These are phyloP conservation scores for Exophiala sideris DNA, from an alignment of 2,329 filamentous ascomycete species.

Conservation along the genomic window DNA sequence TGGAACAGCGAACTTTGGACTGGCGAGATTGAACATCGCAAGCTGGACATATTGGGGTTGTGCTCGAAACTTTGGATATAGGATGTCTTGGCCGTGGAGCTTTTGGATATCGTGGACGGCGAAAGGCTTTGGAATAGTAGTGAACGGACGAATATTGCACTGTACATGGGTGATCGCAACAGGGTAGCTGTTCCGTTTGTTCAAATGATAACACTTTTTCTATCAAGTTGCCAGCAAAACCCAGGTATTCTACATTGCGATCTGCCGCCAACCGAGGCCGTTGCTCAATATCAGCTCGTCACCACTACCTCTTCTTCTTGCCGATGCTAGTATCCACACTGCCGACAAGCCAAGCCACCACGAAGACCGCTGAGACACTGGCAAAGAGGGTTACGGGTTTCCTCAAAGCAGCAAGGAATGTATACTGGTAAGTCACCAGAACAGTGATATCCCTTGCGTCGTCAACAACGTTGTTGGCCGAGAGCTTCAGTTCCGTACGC, in stretches of 20 bases:
- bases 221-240: background rate
- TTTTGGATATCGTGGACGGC: too few species aligned
- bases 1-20: background rate
- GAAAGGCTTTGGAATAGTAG: background rate
- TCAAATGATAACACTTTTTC: background rate
- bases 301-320: slow-evolving; percentile 39
- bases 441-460: slow-evolving; percentile 72
- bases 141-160: too few species aligned
- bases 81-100: too few species aligned
- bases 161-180: too few species aligned
- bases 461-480: slow-evolving; percentile 82
- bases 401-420: slow-evolving; percentile 68
- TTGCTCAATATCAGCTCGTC: background rate
- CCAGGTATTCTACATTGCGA: background rate
- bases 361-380: slow-evolving; percentile 71
- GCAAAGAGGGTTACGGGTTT: slow-evolving; percentile 82
- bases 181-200: background rate
- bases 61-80: too few species aligned
- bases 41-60: background rate
- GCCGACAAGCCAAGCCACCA: slow-evolving; percentile 69
- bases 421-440: slow-evolving; percentile 77
- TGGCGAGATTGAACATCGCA: background rate
- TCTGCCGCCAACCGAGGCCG: background rate
- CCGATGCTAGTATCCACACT: slow-evolving; percentile 79
- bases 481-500: slow-evolving; percentile 75